Evolutionary conservation across 2,329 filamentous ascomycete species (phyloP).

Genomic region (Orbilia javanica): DNA sequence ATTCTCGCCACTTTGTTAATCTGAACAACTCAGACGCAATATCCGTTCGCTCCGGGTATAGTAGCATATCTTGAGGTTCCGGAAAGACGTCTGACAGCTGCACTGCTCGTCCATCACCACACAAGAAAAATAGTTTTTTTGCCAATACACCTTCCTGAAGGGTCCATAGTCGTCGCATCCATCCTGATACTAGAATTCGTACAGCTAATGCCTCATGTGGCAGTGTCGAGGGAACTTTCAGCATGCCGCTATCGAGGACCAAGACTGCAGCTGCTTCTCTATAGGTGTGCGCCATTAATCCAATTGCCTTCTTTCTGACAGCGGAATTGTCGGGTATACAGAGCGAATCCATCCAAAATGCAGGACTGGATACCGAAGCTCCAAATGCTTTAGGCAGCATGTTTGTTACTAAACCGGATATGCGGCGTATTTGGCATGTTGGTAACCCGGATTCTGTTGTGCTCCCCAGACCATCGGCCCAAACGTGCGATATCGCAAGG

Average conservation of each 20-base stretch:
- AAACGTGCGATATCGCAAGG: conserved; percentile 23
- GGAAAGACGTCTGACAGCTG: neutral
- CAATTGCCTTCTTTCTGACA: conserved; percentile 1
- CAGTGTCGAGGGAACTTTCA: neutral
- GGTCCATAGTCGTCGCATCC: conserved; percentile 66
- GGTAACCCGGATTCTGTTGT: conserved; percentile 19
- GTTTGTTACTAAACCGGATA: neutral
- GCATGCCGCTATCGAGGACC: neutral
- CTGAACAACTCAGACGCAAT: neutral
- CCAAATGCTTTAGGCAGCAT: neutral
- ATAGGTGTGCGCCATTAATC: conserved; percentile 5
- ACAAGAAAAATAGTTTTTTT: conserved; percentile 64
- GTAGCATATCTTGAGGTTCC: neutral
- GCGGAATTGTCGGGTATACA: conserved; percentile 1
- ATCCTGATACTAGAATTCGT: conserved; percentile 61
- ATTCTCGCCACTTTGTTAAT: neutral
- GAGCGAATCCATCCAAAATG: conserved; percentile 6
- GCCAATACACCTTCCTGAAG: conserved; percentile 65
- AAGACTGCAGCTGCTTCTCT: neutral
- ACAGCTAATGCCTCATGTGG: neutral
- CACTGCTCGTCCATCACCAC: conserved; percentile 61
- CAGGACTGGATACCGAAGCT: neutral
- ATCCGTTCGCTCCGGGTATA: neutral
- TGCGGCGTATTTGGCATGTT: neutral
- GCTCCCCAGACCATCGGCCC: conserved; percentile 25